phyloP scores from a whole-genome alignment of 768 basidiomycete species.

The Pholiota molesta region DNA sequence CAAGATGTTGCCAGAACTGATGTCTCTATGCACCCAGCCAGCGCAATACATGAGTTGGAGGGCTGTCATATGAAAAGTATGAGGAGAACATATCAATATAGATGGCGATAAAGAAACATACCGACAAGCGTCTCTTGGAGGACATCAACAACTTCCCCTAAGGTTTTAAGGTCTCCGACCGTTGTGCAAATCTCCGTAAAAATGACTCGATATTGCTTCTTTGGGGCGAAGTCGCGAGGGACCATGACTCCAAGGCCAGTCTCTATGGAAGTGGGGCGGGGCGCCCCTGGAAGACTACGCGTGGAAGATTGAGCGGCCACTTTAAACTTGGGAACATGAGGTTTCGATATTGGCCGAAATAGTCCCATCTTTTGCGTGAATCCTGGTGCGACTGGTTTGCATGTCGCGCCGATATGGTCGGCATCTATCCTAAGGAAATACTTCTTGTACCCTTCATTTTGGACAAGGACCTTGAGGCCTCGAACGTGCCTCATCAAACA shows the following conservation, averaged over 20 bases:
- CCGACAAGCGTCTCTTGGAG: neutral
- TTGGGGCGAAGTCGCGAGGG: neutral
- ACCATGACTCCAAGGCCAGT: neutral
- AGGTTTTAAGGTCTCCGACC: conserved; percentile 6
- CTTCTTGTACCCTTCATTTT: neutral
- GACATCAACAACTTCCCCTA: conserved; percentile 11
- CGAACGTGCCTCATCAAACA: neutral
- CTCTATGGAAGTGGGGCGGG: neutral
- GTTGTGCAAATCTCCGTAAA: conserved; percentile 11
- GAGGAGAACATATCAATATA: neutral
- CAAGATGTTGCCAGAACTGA: conserved; percentile 18
- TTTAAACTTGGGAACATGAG: too few relatives aligned
- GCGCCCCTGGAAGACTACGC: too few relatives aligned
- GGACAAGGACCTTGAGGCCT: neutral
- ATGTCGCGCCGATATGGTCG: too few relatives aligned
- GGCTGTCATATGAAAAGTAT: conserved; percentile 1
- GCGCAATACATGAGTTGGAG: conserved; percentile 15
- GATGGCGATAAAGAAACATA: neutral
- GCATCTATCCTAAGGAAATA: too few relatives aligned
- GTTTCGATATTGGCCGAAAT: too few relatives aligned
- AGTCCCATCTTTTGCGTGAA: too few relatives aligned
- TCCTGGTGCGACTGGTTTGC: too few relatives aligned
- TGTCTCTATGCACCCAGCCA: conserved; percentile 17
- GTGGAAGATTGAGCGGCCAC: too few relatives aligned
- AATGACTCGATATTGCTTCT: conserved; percentile 14